A percentile compares a stretch with the other conserved stretches of the same genome.
These are phyloP conservation scores for Xylaria sp. DNA, from an alignment of 2,329 filamentous ascomycete species.

Conservation along the genomic window DNA sequence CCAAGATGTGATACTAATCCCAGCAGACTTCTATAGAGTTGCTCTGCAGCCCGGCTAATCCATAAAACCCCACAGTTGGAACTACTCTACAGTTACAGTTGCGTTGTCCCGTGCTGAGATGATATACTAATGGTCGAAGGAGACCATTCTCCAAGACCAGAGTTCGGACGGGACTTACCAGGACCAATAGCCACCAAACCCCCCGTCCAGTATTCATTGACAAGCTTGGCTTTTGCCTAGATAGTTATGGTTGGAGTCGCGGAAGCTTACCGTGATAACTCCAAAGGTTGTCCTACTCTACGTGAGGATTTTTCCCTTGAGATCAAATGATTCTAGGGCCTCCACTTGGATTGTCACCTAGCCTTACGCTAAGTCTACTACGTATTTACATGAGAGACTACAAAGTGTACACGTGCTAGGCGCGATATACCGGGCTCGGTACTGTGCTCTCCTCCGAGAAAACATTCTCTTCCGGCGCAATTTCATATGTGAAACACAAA, in stretches of 20 bases:
- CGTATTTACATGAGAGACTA: neutral
- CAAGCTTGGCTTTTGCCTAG: constrained; percentile 18
- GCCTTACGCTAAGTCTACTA: constrained; percentile 16
- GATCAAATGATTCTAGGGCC: constrained; percentile 15
- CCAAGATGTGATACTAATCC: constrained; percentile 28
- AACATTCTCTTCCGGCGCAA: constrained; percentile 8
- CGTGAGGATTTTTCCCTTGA: neutral
- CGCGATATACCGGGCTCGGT: neutral
- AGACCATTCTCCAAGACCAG: constrained; percentile 24
- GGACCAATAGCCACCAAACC: neutral
- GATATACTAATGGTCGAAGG: constrained; percentile 9
- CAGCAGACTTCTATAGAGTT: neutral
- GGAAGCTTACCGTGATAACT: constrained; percentile 18
- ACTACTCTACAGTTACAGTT: neutral
- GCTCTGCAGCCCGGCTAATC: constrained; percentile 4
- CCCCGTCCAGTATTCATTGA: neutral
- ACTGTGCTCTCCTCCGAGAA: constrained; percentile 11
- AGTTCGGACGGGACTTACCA: constrained; percentile 14
- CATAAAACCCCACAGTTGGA: constrained; percentile 2
- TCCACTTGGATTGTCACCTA: constrained; percentile 19
- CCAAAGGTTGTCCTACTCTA: neutral
- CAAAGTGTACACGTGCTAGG: neutral
- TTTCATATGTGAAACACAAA: constrained; percentile 5
- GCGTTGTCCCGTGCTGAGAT: neutral
- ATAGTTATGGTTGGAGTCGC: constrained; percentile 11